A percentile compares a stretch with the other conserved stretches of the same genome.
Evolutionary conservation across 495 filamentous ascomycete species (phyloP).

Genomic region (Trichoderma orchidacearum): DNA sequence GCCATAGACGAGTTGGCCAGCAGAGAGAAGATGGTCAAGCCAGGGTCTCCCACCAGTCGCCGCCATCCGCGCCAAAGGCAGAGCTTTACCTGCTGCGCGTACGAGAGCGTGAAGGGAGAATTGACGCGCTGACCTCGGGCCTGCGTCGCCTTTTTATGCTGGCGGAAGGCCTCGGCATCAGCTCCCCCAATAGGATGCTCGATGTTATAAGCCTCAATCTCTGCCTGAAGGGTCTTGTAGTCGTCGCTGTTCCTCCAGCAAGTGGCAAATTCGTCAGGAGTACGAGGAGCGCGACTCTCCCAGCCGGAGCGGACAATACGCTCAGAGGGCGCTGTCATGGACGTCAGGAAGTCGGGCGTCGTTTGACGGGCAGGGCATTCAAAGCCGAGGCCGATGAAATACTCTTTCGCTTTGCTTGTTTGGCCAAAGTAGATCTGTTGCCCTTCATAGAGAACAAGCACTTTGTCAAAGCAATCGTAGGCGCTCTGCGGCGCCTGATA

Average conservation of each 20-base stretch:
- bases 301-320: slow-evolving; percentile 46
- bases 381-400: slow-evolving; percentile 40
- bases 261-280: slow-evolving; percentile 54
- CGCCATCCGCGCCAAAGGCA: slow-evolving; percentile 37
- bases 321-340: slow-evolving; percentile 53
- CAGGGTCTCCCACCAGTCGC: slow-evolving; percentile 41
- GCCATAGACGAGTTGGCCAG: slow-evolving; percentile 46
- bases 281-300: slow-evolving; percentile 51
- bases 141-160: slow-evolving; percentile 14
- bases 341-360: slow-evolving; percentile 51
- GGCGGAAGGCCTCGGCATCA: slow-evolving; percentile 39
- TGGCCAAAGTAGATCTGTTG: slow-evolving; percentile 50
- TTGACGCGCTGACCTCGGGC: slow-evolving; percentile 18
- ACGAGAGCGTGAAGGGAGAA: slow-evolving; percentile 36
- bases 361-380: slow-evolving; percentile 35
- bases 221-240: slow-evolving; percentile 32
- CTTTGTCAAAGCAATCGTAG: slow-evolving; percentile 51
- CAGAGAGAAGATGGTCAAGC: slow-evolving; percentile 39
- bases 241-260: slow-evolving; percentile 43
- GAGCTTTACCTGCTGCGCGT: slow-evolving; percentile 36
- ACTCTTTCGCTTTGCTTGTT: slow-evolving; percentile 34
- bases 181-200: slow-evolving; percentile 24
- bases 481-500: slow-evolving; percentile 62
- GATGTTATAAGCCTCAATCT: slow-evolving; percentile 34
- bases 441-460: slow-evolving; percentile 48